Evolutionary conservation across 31 red algal genomes (phyloP), one percentile per base, ranked within the genome.

Genomic region (Odonthalia washingtoniensis): DNA sequence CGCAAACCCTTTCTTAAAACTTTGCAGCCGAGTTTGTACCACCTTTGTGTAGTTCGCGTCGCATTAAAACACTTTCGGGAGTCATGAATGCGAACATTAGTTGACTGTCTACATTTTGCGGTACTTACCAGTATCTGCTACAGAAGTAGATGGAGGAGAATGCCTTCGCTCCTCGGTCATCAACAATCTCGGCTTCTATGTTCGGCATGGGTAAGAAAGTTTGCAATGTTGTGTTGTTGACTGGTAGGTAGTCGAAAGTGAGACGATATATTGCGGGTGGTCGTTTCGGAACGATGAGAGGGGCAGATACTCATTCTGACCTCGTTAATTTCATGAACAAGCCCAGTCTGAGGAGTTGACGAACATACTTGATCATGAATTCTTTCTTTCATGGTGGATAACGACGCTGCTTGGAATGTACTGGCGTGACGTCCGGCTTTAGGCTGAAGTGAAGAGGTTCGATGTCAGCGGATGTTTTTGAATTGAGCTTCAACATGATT

Each of bases 81-180:
- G n/a, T n/a, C n/a, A 36, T 68, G 61, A 89, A 81, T 18, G 76
- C 26, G 18, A 89, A 81, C 5, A 81, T 26, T 21, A 33, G 49
- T 44, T 89, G 86, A 27, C 61, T 72, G 32, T 89, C 33, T 0
- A 40, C 16, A 45, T 89, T 60, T 30, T 81, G 40, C 12, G 86
- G 77, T n/a, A 65, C 62, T 62, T 89, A 62, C 63, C 76, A 81
- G 57, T 74, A 89, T 3, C 61, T 77, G 30, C 64, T 67, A 28
- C 4, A 70, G 77, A 89, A 89, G 75, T 89, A 75, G 64, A 89
- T 80, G 42, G 75, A 17, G 18, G 86, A 61, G 53, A 81, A 89
- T 9, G 38, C 37, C n/a, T n/a, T n/a, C n/a, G n/a, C n/a, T n/a
- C n/a, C n/a, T n/a, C n/a, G n/a, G n/a, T n/a, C n/a, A n/a, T 86